A percentile compares a stretch with the other conserved stretches of the same genome.
These are phyloP conservation scores for Mallotus repandus DNA, from an alignment of 441 rosid genomes.

Conservation along the genomic window DNA sequence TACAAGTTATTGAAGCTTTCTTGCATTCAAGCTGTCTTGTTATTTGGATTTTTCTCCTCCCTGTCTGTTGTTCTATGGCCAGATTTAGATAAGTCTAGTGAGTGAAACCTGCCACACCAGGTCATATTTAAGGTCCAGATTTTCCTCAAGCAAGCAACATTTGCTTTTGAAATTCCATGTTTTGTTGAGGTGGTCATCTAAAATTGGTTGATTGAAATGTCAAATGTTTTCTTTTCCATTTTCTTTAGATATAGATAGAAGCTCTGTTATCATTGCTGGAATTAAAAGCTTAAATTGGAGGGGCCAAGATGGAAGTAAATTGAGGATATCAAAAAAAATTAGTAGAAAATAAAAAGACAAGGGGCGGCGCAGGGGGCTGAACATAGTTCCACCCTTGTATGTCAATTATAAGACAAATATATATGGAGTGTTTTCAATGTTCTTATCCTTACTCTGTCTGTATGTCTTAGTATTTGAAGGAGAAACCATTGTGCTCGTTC, in stretches of 20 bases:
- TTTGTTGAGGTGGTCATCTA: conserved; percentile 2
- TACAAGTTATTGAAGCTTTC: conserved; percentile 5
- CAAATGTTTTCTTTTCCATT: not conserved
- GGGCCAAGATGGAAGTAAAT: not conserved
- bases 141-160: conserved; percentile 15
- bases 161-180: conserved; percentile 16
- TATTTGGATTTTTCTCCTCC: conserved; percentile 9
- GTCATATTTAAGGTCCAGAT: conserved; percentile 19
- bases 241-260: not conserved
- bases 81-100: conserved; percentile 15
- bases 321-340: no score
- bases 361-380: no score
- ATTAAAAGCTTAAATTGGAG: not conserved
- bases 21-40: conserved; percentile 11
- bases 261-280: not conserved
- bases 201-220: conserved; percentile 6
- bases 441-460: not conserved
- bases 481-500: not conserved
- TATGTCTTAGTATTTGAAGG: not conserved
- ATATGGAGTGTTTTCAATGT: not conserved
- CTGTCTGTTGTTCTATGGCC: conserved; percentile 10
- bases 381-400: no score
- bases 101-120: conserved; percentile 17
- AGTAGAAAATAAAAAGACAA: no score
- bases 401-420: not conserved